A percentile compares a stretch with the other conserved stretches of the same genome.
Evolutionary conservation across 352 stramenopile genomes (phyloP).

Genomic region (Aphanomyces euteiches): DNA sequence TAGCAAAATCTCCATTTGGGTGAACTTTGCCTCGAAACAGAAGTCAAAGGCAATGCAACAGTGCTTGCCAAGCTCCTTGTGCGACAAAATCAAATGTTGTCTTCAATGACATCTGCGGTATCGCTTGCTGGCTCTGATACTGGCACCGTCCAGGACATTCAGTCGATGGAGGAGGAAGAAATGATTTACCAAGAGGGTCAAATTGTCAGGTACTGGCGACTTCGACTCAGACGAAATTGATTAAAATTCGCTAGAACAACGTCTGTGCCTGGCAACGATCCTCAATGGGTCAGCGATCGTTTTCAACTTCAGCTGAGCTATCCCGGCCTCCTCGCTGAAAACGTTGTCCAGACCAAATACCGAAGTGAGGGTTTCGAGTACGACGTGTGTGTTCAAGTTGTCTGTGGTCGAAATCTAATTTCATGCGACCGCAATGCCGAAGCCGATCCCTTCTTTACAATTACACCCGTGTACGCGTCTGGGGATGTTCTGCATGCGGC

Average conservation of each 20-base stretch:
- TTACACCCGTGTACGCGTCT: conserved; percentile 51
- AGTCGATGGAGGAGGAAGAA: conserved; percentile 26
- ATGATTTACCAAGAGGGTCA: conserved; percentile 13
- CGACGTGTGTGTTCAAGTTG: conserved; percentile 21
- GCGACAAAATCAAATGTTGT: conserved; percentile 26
- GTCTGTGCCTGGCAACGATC: conserved; percentile 18
- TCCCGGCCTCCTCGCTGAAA: conserved; percentile 55
- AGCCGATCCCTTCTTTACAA: conserved; percentile 54
- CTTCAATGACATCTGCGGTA: conserved; percentile 12
- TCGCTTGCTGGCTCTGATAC: neutral
- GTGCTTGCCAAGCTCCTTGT: conserved; percentile 55
- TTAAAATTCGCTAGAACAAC: conserved; percentile 1
- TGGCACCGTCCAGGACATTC: neutral
- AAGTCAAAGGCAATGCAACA: conserved; percentile 56
- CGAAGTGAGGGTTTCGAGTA: conserved; percentile 27
- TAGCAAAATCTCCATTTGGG: conserved; percentile 40
- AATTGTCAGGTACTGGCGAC: conserved; percentile 11
- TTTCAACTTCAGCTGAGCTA: conserved; percentile 64
- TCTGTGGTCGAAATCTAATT: conserved; percentile 26
- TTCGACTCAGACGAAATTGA: neutral
- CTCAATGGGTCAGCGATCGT: conserved; percentile 55
- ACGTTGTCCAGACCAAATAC: neutral
- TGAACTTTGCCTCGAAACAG: conserved; percentile 63
- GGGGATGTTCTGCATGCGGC: conserved; percentile 45
- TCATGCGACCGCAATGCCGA: conserved; percentile 24